Conservation (phyloP, 2,329 filamentous ascomycete genomes). For the Colletotrichum filicis region DNA sequence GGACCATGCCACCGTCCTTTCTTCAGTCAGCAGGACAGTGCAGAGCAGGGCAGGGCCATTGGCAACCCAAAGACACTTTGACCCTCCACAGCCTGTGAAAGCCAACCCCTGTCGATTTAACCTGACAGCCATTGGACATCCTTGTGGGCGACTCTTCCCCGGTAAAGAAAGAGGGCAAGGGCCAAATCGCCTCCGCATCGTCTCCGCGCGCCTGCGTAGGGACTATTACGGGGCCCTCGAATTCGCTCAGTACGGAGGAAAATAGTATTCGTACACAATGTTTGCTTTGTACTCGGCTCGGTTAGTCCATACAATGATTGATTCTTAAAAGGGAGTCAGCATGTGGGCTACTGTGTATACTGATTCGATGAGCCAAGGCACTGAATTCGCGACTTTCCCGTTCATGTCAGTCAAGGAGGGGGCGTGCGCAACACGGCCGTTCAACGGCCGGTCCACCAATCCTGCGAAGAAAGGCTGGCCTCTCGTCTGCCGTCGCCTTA, state of each 20-base stretch:
- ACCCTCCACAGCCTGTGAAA: neutral
- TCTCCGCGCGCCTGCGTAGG: neutral
- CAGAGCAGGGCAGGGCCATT: conserved; percentile 10
- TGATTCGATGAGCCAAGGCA: conserved; percentile 27
- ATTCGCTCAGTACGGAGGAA: neutral
- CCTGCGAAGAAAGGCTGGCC: conserved; percentile 27
- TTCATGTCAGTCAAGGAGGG: neutral
- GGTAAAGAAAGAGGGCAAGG: conserved; percentile 27
- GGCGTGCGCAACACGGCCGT: conserved; percentile 27
- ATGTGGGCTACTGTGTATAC: neutral
- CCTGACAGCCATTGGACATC: conserved; percentile 9
- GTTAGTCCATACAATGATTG: neutral
- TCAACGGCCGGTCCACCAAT: conserved; percentile 31
- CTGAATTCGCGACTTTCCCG: conserved; percentile 8
- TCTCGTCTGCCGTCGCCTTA: conserved; percentile 33
- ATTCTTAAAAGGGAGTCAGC: neutral
- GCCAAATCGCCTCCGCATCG: conserved; percentile 29
- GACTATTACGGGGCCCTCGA: neutral
- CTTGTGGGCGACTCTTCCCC: neutral
- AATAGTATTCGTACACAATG: neutral
- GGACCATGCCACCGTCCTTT: conserved; percentile 10
- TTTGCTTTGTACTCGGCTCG: neutral
- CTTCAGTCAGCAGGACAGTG: conserved; percentile 17
- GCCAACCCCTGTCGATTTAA: neutral
- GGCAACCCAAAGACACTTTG: neutral